Evolutionary conservation across 2,329 filamentous ascomycete species (phyloP).

Genomic region (Furcasterigmium furcatum): DNA sequence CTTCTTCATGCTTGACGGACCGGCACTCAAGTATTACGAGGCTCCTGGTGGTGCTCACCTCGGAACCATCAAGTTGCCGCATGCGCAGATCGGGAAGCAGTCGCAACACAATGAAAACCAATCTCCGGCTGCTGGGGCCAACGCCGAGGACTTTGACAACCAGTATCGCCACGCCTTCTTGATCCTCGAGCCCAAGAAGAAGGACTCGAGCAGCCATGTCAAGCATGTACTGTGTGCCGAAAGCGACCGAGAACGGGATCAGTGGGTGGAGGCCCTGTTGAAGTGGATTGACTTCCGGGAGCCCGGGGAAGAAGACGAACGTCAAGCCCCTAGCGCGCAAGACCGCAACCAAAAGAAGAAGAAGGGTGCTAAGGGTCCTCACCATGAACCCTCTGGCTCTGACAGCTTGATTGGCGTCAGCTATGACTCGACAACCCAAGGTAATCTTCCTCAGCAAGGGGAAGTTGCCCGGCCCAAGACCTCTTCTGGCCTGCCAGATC

Average conservation of each 20-base stretch:
- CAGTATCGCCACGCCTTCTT: conserved; percentile 97
- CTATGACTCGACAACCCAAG: conserved; percentile 53
- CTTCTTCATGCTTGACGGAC: conserved; percentile 59
- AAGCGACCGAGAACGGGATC: conserved; percentile 86
- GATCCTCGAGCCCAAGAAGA: conserved; percentile 92
- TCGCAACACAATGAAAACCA: conserved; percentile 61
- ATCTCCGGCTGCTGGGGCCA: conserved; percentile 53
- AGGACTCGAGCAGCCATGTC: conserved; percentile 83
- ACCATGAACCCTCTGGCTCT: conserved; percentile 32
- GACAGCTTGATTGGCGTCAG: conserved; percentile 54
- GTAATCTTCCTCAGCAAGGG: conserved; percentile 42
- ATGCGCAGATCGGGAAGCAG: conserved; percentile 93
- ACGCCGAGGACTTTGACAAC: conserved; percentile 77
- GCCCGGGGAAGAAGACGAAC: conserved; percentile 48
- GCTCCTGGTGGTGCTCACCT: conserved; percentile 85
- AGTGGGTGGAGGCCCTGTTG: conserved; percentile 87
- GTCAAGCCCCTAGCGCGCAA: conserved; percentile 20
- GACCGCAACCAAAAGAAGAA: conserved; percentile 27
- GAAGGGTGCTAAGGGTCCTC: conserved; percentile 26
- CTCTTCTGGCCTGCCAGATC: conserved; percentile 27
- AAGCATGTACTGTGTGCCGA: conserved; percentile 95
- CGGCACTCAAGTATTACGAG: conserved; percentile 84
- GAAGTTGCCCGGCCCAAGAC: conserved; percentile 33
- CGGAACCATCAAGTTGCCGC: conserved; percentile 87
- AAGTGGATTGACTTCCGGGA: conserved; percentile 82